A percentile compares a stretch with the other conserved stretches of the same genome.
These are phyloP conservation scores for Eleusine coracana DNA, from an alignment of 176 grass and related monocot species.

Conservation along the genomic window DNA sequence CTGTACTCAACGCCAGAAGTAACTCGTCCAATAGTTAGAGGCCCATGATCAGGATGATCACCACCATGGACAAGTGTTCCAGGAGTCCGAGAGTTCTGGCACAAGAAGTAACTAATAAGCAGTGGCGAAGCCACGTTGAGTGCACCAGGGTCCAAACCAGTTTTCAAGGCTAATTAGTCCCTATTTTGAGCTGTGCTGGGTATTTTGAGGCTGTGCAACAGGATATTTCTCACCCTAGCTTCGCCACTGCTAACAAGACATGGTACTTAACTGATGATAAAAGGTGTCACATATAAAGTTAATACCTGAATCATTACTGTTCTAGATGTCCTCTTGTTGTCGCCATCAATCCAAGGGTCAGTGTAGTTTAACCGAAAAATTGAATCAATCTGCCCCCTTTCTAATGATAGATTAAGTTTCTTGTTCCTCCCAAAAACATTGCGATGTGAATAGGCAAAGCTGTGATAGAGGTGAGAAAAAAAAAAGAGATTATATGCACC, in stretches of 20 bases:
- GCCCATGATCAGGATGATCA: constrained; percentile 63
- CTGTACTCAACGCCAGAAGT: constrained; percentile 90
- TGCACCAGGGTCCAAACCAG: no score
- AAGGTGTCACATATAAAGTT: constrained; percentile 24
- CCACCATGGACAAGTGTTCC: constrained; percentile 88
- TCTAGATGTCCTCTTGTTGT: constrained; percentile 95
- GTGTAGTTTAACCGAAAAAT: constrained; percentile 88
- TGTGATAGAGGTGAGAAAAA: constrained; percentile 45
- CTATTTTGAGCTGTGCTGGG: no score
- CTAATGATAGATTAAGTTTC: constrained; percentile 85
- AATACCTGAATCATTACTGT: constrained; percentile 84
- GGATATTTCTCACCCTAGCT: no score
- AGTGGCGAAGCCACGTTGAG: no score
- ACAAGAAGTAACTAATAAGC: neutral
- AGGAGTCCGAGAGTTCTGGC: constrained; percentile 84
- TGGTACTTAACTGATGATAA: constrained; percentile 14
- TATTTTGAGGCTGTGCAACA: no score
- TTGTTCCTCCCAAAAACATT: constrained; percentile 99
- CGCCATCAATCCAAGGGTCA: constrained; percentile 94
- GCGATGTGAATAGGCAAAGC: constrained; percentile 89
- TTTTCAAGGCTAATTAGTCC: no score
- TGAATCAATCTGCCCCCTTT: constrained; percentile 96
- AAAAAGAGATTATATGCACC: constrained; percentile 7
- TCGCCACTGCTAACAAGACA: neutral
- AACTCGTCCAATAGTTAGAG: constrained; percentile 76